A percentile compares a stretch with the other conserved stretches of the same genome.
phyloP scores from a whole-genome alignment of 2,329 filamentous ascomycete species.

The Corinectria fuckeliana region DNA sequence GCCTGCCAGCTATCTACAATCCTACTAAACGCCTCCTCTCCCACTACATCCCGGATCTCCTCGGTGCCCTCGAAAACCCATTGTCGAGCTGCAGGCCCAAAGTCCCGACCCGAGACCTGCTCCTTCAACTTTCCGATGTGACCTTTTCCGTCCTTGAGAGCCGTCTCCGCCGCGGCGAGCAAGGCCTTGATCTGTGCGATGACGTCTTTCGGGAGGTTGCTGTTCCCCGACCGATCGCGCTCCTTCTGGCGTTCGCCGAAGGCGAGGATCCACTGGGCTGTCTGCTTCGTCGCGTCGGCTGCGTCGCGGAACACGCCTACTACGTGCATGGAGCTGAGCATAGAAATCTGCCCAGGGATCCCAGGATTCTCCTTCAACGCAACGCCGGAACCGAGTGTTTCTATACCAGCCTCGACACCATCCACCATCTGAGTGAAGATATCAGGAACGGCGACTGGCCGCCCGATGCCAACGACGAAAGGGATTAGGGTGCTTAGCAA shows the following conservation, averaged over 20 bases:
- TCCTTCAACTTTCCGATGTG: constrained; percentile 40
- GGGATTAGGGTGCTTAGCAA: constrained; percentile 48
- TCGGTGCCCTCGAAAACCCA: constrained; percentile 41
- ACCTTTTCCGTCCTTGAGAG: constrained; percentile 43
- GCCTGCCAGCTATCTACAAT: constrained; percentile 45
- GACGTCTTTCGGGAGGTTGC: constrained; percentile 47
- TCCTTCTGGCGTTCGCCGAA: constrained; percentile 50
- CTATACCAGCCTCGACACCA: constrained; percentile 36
- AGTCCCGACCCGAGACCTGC: constrained; percentile 35
- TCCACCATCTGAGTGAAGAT: constrained; percentile 38
- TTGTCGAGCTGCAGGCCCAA: constrained; percentile 34
- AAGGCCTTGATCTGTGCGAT: constrained; percentile 44
- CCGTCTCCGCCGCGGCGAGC: constrained; percentile 38
- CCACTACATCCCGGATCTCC: constrained; percentile 34
- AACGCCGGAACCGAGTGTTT: constrained; percentile 34
- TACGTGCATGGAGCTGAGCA: constrained; percentile 45
- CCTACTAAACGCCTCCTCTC: constrained; percentile 32
- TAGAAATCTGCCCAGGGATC: constrained; percentile 25
- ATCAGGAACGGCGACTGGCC: constrained; percentile 30
- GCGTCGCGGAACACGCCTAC: constrained; percentile 49
- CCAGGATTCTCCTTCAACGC: constrained; percentile 15
- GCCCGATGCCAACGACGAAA: constrained; percentile 35
- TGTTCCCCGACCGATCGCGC: constrained; percentile 48
- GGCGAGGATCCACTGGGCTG: constrained; percentile 43
- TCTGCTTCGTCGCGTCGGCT: constrained; percentile 42